Evolutionary conservation across 1,284 basidiomycete genomes (phyloP).

Genomic region (Mycosarcoma maydis): DNA sequence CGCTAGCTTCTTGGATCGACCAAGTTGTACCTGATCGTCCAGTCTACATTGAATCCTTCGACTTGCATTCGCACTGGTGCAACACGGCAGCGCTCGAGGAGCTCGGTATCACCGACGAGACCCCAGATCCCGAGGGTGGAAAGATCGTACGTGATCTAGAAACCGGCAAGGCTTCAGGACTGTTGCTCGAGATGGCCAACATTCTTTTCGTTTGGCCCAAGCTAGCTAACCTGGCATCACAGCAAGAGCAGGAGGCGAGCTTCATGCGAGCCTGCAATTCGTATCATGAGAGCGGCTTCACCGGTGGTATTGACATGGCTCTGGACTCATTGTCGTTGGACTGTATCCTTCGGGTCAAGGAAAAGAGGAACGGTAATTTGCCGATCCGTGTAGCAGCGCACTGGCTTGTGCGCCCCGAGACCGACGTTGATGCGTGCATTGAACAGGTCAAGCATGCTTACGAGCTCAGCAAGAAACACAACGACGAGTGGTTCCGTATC

Average conservation of each 20-base stretch:
- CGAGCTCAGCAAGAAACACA: conserved; percentile 27
- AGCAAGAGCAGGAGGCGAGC: conserved; percentile 23
- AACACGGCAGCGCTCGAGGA: conserved; percentile 41
- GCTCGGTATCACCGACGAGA: conserved; percentile 37
- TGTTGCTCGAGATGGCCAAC: conserved; percentile 43
- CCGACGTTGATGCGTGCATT: conserved; percentile 14
- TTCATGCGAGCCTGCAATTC: conserved; percentile 35
- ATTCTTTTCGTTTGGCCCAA: conserved; percentile 33
- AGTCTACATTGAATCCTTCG: conserved; percentile 40
- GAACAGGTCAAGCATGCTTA: conserved; percentile 33
- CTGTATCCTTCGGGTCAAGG: conserved; percentile 26
- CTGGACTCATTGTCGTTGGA: conserved; percentile 28
- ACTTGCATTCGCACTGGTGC: conserved; percentile 45
- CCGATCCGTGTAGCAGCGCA: conserved; percentile 41
- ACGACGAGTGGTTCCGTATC: conserved; percentile 43
- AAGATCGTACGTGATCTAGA: conserved; percentile 33
- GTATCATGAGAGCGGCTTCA: conserved; percentile 39
- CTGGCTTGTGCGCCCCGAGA: conserved; percentile 36
- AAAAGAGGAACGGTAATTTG: conserved; percentile 24
- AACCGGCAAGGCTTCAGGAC: conserved; percentile 33
- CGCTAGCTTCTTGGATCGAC: conserved; percentile 35
- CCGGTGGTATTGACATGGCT: conserved; percentile 43
- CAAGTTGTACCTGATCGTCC: conserved; percentile 36
- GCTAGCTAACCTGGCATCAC: conserved; percentile 21
- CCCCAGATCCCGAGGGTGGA: conserved; percentile 39